Percentiles rank a stretch among this genome's conserved stretches.
Conservation (phyloP, 495 filamentous ascomycete genomes). For the Aspergillus asperescens region DNA sequence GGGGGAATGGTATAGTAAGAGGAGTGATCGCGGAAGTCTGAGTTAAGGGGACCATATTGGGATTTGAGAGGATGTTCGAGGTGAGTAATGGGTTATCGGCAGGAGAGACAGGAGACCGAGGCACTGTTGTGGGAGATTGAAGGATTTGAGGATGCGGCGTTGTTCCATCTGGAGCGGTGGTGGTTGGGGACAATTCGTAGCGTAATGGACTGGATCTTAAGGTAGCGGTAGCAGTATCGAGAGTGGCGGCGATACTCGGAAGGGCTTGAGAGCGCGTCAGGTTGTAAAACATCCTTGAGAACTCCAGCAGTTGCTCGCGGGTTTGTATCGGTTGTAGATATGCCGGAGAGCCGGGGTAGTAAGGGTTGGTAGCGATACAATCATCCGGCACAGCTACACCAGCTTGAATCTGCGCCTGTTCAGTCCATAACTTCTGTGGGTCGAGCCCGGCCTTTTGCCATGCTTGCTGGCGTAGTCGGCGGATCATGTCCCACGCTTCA, state of each 20-base stretch:
- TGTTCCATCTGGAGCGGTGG: background rate
- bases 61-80: constrained; percentile 5
- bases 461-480: constrained; percentile 45
- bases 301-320: constrained; percentile 26
- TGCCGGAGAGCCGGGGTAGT: constrained; percentile 1
- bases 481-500: constrained; percentile 54
- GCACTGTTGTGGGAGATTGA: constrained; percentile 12
- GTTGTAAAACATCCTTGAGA: constrained; percentile 37
- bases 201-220: constrained; percentile 26
- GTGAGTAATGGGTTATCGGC: constrained; percentile 11
- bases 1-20: constrained; percentile 9
- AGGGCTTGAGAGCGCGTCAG: constrained; percentile 35
- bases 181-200: constrained; percentile 21
- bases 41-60: background rate
- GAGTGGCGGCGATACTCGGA: constrained; percentile 10
- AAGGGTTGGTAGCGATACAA: constrained; percentile 9
- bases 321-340: constrained; percentile 4
- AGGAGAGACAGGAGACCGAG: constrained; percentile 19
- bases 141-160: constrained; percentile 5
- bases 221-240: constrained; percentile 16
- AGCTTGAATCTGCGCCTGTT: constrained; percentile 42
- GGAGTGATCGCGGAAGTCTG: background rate
- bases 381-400: constrained; percentile 30
- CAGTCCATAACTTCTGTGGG: constrained; percentile 43
- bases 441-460: constrained; percentile 48